phyloP scores from a whole-genome alignment of 2,329 filamentous ascomycete species.

The Fusarium gaditjirri region DNA sequence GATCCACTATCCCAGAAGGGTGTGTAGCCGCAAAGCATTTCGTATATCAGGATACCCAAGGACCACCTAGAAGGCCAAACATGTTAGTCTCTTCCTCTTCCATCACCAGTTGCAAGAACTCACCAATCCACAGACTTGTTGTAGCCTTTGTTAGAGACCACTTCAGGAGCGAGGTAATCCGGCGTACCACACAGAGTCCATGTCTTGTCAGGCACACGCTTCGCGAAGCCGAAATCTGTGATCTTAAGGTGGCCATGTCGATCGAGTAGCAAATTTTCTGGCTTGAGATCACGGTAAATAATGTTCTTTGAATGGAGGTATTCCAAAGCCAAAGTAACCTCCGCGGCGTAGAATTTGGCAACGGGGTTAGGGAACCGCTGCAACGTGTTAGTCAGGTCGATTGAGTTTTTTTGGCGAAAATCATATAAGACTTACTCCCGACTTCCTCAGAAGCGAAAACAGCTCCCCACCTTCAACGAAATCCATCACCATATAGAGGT shows the following conservation, averaged over 20 bases:
- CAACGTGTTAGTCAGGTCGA: slow-evolving; percentile 9
- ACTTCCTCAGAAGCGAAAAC: slow-evolving; percentile 94
- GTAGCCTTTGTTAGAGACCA: slow-evolving; percentile 99
- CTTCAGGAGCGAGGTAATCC: slow-evolving; percentile 96
- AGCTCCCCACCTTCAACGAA: slow-evolving; percentile 98
- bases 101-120: slow-evolving; percentile 50
- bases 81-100: slow-evolving; percentile 9
- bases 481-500: slow-evolving; percentile 99
- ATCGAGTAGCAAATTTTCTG: slow-evolving; percentile 91
- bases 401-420: neutral
- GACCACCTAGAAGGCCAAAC: slow-evolving; percentile 82
- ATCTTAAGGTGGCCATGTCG: slow-evolving; percentile 96
- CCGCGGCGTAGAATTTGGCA: slow-evolving; percentile 98
- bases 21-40: slow-evolving; percentile 99
- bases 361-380: slow-evolving; percentile 98
- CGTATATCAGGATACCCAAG: slow-evolving; percentile 96
- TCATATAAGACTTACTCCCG: slow-evolving; percentile 69
- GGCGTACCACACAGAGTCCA: slow-evolving; percentile 99
- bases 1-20: slow-evolving; percentile 99
- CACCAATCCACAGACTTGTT: slow-evolving; percentile 99
- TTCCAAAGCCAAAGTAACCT: slow-evolving; percentile 94
- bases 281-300: slow-evolving; percentile 97
- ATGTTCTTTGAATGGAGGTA: slow-evolving; percentile 96
- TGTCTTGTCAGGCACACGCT: slow-evolving; percentile 97
- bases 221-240: slow-evolving; percentile 98